Conservation (phyloP, 2,329 filamentous ascomycete species). For the Aureobasidium sp. region DNA sequence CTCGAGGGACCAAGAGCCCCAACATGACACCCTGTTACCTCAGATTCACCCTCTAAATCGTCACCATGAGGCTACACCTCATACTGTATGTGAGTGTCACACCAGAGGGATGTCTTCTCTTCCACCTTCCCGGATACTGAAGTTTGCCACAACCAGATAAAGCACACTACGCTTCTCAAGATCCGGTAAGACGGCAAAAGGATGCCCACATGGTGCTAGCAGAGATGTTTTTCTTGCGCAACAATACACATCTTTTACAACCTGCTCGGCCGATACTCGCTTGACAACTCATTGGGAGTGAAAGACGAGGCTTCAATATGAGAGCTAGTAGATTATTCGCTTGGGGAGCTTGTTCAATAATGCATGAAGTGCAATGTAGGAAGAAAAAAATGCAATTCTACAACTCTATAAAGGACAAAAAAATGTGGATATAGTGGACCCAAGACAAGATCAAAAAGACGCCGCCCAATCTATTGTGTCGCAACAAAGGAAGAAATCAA, state of each 20-base stretch:
- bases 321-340: background rate
- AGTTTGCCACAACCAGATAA: background rate
- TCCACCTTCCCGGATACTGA: background rate
- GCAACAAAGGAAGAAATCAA: background rate
- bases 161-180: background rate
- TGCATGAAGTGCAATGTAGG: background rate
- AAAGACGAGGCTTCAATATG: background rate
- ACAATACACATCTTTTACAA: background rate
- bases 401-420: background rate
- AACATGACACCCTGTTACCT: background rate
- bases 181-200: background rate
- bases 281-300: background rate
- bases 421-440: slow-evolving; percentile 6
- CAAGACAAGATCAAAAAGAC: background rate
- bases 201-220: background rate
- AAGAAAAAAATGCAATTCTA: background rate
- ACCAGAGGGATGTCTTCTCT: background rate
- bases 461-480: slow-evolving; percentile 6
- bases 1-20: background rate
- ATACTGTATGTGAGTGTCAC: background rate
- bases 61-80: background rate
- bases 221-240: background rate
- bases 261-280: background rate
- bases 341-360: background rate
- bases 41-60: background rate